Conservation (phyloP, 2,329 filamentous ascomycete species). For the Endocalyx cinctus region DNA sequence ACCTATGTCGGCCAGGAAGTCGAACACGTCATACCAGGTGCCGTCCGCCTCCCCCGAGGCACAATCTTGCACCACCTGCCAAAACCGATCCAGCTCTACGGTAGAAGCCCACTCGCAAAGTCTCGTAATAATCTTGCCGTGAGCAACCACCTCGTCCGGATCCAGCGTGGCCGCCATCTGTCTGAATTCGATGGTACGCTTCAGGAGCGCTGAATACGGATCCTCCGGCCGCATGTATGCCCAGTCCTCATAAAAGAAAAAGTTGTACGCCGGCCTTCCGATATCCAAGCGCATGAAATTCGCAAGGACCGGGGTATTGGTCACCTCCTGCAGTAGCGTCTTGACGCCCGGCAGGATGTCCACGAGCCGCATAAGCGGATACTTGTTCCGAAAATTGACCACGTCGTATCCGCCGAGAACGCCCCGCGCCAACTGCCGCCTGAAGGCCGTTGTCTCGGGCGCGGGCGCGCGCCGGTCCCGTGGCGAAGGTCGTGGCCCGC, state of each 20-base stretch:
- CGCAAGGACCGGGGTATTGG: not conserved
- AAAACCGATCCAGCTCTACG: slow-evolving; percentile 2
- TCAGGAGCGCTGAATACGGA: slow-evolving; percentile 3
- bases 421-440: not conserved
- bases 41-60: slow-evolving; percentile 4
- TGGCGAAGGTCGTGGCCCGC: not conserved
- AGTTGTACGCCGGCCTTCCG: not conserved
- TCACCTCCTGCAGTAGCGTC: not conserved
- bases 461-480: not conserved
- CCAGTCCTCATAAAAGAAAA: not conserved
- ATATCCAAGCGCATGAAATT: not conserved
- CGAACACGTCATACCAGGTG: slow-evolving; percentile 18
- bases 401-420: not conserved
- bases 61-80: slow-evolving; percentile 9
- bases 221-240: not conserved
- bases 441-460: not conserved
- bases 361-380: not conserved
- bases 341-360: not conserved
- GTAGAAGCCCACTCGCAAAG: slow-evolving; percentile 9
- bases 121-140: slow-evolving; percentile 4
- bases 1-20: slow-evolving; percentile 13
- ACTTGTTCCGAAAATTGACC: not conserved
- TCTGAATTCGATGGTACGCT: slow-evolving; percentile 20
- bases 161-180: slow-evolving; percentile 15
- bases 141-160: slow-evolving; percentile 13